phyloP scores from a whole-genome alignment of 257 asterid genomes.

The Solanum ahanhuiri region DNA sequence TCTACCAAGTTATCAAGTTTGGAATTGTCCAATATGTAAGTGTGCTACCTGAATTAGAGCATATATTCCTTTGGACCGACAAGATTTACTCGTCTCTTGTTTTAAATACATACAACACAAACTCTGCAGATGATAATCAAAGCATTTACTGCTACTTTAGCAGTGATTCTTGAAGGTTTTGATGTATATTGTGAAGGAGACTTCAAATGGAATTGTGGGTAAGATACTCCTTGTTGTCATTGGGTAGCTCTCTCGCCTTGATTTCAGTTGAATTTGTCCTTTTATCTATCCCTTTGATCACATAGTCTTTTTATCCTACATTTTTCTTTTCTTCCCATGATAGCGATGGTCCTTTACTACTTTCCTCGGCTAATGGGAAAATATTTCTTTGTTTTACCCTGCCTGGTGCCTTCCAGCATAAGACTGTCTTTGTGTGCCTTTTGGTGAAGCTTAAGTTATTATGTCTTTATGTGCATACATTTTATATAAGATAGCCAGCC shows the following conservation, averaged over 20 bases:
- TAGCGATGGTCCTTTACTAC: not conserved
- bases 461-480: not conserved
- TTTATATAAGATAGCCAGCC: not conserved
- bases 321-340: not conserved
- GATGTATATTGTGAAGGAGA: conserved; percentile 93
- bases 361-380: not conserved
- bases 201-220: conserved; percentile 96
- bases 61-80: not conserved
- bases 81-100: not conserved
- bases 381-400: not conserved
- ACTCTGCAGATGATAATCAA: conserved; percentile 87
- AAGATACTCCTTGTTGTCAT: conserved; percentile 14
- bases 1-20: conserved; percentile 89
- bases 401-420: not conserved
- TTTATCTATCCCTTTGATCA: not conserved
- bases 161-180: conserved; percentile 90
- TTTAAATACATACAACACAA: not conserved
- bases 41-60: conserved; percentile 8
- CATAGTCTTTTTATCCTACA: not conserved
- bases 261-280: not conserved
- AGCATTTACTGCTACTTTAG: conserved; percentile 74
- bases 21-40: conserved; percentile 98
- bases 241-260: not conserved
- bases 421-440: not conserved
- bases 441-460: not conserved